Evolutionary conservation across 2,329 filamentous ascomycete species (phyloP), one percentile per base, ranked within the genome.

Genomic region (Exophiala sp.): DNA sequence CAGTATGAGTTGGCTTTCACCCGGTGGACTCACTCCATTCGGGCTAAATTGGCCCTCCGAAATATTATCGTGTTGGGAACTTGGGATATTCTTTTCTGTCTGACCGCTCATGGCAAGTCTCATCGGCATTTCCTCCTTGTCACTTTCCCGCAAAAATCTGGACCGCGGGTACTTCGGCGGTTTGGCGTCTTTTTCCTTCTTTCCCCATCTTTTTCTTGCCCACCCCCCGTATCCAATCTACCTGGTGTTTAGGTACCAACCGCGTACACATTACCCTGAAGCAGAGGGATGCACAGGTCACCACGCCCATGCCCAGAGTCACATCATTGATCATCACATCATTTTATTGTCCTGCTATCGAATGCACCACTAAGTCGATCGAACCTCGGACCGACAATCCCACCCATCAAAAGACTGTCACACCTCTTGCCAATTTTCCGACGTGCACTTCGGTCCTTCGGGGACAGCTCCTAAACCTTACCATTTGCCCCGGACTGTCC

Each of bases 91-190:
- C 6, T 32, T 43, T 43, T 43, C 41, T 43, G 41, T 20, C 41
- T 43, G 41, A 43, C 41, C 9, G 14, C 20, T 10, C 3, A 11
- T 41, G 39, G 21, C 39, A 16, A 18, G n/a, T 24, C 24, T 21
- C 16, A 6, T 42, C 40, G 40, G 40, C 40, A 42, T 42, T 21
- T 32, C 11, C 41, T 29, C 41, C 21, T 43, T 24, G 41, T 43
- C 41, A 43, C 41, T 43, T 43, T 43, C 41, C 41, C 41, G 41
- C 41, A 43, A 20, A 29, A 43, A 14, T 29, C 18, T 24, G n/a
- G 20, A 24, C 41, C 41, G 29, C 41, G 21, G 41, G 41, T 43
- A 43, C 41, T n/a, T 43, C n/a, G 41, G 20, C 41, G 24, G 5
- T 29, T 29, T 43, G 18, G n/a, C 11, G 7, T 24, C 21, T 9